Percentiles rank a stretch among this genome's conserved stretches.
These are phyloP conservation scores for Clitocybe nebularis DNA, from an alignment of 1,284 basidiomycete genomes.

Conservation along the genomic window DNA sequence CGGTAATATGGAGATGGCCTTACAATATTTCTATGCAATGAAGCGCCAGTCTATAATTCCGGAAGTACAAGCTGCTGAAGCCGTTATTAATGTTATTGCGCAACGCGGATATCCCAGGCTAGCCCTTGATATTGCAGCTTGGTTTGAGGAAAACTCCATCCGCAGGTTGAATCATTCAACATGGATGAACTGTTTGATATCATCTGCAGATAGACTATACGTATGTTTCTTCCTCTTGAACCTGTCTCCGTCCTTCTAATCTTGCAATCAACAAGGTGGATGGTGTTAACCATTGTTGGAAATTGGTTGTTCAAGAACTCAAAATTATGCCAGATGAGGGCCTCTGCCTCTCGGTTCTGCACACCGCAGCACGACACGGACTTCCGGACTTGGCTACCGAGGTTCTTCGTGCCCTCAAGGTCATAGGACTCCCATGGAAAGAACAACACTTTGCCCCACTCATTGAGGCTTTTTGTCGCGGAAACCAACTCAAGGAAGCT, in stretches of 20 bases:
- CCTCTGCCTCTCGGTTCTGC: constrained; percentile 61
- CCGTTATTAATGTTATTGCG: constrained; percentile 47
- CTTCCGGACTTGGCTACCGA: constrained; percentile 65
- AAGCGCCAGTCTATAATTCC: constrained; percentile 42
- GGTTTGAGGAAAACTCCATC: constrained; percentile 53
- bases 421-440: constrained; percentile 43
- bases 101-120: constrained; percentile 50
- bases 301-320: constrained; percentile 48
- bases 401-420: constrained; percentile 53
- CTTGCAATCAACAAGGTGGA: constrained; percentile 44
- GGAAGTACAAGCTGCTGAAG: constrained; percentile 42
- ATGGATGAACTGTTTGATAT: constrained; percentile 58
- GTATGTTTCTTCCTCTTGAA: constrained; percentile 38
- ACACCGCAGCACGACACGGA: constrained; percentile 70
- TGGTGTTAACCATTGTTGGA: constrained; percentile 65
- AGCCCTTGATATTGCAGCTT: constrained; percentile 62
- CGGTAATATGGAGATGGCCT: constrained; percentile 58
- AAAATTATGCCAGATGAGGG: constrained; percentile 71
- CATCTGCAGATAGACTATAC: constrained; percentile 55
- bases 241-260: constrained; percentile 2
- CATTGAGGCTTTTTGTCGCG: constrained; percentile 58
- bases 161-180: constrained; percentile 47
- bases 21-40: constrained; percentile 56
- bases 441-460: constrained; percentile 73
- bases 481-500: constrained; percentile 53